These are phyloP conservation scores for Glycine tomentella DNA, from an alignment of 306 rosid species.

Conservation along the genomic window DNA sequence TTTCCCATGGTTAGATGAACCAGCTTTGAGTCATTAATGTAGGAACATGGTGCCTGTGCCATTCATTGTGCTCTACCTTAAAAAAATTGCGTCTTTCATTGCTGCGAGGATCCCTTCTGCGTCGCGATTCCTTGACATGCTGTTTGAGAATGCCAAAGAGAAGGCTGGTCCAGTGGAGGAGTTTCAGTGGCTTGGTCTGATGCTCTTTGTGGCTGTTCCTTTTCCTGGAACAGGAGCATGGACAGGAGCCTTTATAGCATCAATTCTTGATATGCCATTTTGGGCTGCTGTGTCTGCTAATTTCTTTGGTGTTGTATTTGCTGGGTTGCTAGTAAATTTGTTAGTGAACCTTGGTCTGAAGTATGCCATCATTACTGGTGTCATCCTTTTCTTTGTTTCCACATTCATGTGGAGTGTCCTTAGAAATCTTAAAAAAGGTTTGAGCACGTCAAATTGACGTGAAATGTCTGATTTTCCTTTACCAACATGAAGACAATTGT, in stretches of 20 bases:
- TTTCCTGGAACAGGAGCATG: slow-evolving; percentile 99
- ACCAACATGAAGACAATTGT: not conserved
- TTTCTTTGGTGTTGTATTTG: slow-evolving; percentile 82
- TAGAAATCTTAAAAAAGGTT: slow-evolving; percentile 59
- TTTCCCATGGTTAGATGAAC: slow-evolving; percentile 33
- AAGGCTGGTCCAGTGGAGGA: slow-evolving; percentile 95
- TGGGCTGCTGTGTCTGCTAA: slow-evolving; percentile 87
- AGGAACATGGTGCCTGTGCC: slow-evolving; percentile 99
- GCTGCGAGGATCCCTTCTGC: slow-evolving; percentile 71
- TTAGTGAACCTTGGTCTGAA: slow-evolving; percentile 90
- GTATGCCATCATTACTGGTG: slow-evolving; percentile 76
- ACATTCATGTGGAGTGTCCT: slow-evolving; percentile 95
- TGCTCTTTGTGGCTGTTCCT: slow-evolving; percentile 97
- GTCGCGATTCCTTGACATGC: slow-evolving; percentile 65
- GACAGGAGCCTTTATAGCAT: slow-evolving; percentile 89
- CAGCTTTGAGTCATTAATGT: slow-evolving; percentile 42
- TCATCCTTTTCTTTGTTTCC: slow-evolving; percentile 79
- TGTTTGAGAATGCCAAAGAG: slow-evolving; percentile 79
- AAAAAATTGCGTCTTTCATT: slow-evolving; percentile 71
- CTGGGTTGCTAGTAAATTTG: slow-evolving; percentile 89
- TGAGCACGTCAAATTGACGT: slow-evolving; percentile 54
- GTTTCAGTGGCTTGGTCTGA: slow-evolving; percentile 97
- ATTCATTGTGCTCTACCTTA: slow-evolving; percentile 80
- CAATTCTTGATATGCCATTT: slow-evolving; percentile 93
- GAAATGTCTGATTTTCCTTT: slow-evolving; percentile 26